Evolutionary conservation across 179 eudicot species (phyloP), one percentile per base, ranked within the genome.

Genomic region (Dionaea muscipula): DNA sequence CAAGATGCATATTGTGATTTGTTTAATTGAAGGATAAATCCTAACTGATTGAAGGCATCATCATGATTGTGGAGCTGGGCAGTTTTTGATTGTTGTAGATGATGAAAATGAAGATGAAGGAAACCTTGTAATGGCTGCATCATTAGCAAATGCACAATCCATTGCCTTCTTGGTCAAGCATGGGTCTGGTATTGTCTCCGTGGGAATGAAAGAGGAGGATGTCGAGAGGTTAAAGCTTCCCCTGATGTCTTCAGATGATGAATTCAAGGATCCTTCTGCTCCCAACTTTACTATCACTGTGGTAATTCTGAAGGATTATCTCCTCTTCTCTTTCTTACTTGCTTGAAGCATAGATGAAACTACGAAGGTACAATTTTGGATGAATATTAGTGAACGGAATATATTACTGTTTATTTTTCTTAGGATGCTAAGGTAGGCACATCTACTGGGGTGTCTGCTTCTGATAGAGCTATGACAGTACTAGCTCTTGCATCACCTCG

Each of bases 31-130:
- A 28, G 8, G 35, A 28, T 28, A n/a, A n/a, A n/a, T n/a, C n/a
- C 3, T 39, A 4, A 43, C 5, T 18, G 6, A 43, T 6, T 10
- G n/a, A 14, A 14, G 16, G 24, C 51, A 52, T 61, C 48, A 16
- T 17, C 26, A 33, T 55, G n/a, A n/a, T n/a, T n/a, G n/a, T n/a
- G 38, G 59, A 31, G 48, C 31, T 52, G 48, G 46, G 20, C 60
- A 91, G 98, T 87, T 87, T 78, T 91, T 87, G 73, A 77, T 87
- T 62, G 95, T 84, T 54, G 94, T 84, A 66, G 93, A 78, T 72
- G 94, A 91, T 77, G 90, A 82, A 64, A 68, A 69, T 65, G 83
- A 69, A 18, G 59, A 64, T 1, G 93, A 84, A 77, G 96, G 98
- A 46, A 84, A 81, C 72, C 76, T 91, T 64, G 76, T 82, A 16